These are phyloP conservation scores for Cronartium quercuum DNA, from an alignment of 1,284 basidiomycete species.

Conservation along the genomic window DNA sequence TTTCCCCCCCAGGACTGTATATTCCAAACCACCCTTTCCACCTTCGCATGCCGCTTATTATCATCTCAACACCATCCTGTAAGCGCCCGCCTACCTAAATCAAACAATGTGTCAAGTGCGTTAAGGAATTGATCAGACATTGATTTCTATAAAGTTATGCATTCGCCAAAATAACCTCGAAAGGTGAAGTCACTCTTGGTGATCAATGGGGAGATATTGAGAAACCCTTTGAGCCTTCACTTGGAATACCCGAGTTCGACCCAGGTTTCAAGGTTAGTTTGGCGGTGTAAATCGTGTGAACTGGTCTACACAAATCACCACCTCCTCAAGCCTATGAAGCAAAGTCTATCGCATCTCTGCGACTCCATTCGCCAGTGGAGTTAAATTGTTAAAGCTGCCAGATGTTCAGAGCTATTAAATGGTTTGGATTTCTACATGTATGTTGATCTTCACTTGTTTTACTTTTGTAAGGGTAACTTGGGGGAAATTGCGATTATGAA, in stretches of 20 bases:
- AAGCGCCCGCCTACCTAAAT: background rate
- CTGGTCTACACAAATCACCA: no score
- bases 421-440: no score
- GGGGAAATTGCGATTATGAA: conserved; percentile 37
- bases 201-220: conserved; percentile 37
- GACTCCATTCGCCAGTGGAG: background rate
- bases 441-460: no score
- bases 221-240: conserved; percentile 32
- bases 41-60: conserved; percentile 29
- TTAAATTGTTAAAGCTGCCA: no score
- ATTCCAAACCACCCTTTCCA: conserved; percentile 36
- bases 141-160: conserved; percentile 13
- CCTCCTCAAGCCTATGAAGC: no score
- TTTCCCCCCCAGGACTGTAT: conserved; percentile 22
- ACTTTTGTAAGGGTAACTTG: conserved; percentile 18
- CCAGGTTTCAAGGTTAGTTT: conserved; percentile 31
- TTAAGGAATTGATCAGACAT: background rate
- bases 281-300: no score
- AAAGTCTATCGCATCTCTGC: background rate
- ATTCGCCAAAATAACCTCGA: conserved; percentile 26
- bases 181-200: conserved; percentile 15
- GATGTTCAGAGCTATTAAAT: no score
- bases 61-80: conserved; percentile 38
- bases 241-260: conserved; percentile 34
- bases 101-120: background rate